Conservation (phyloP, 2,329 filamentous ascomycete species). For the Nemania sp. region DNA sequence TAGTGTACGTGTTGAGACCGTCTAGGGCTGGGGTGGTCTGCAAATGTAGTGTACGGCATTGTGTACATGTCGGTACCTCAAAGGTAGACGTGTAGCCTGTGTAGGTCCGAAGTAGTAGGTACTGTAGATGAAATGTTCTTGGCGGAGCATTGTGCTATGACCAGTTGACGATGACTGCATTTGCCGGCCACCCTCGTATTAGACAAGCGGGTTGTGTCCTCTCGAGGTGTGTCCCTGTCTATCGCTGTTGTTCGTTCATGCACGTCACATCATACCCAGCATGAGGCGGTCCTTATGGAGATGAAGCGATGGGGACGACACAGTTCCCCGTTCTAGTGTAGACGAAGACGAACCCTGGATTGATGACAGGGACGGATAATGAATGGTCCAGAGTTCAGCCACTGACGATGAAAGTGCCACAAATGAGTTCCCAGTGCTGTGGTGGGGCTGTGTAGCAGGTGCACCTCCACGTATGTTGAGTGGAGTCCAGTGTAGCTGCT, state of each 20-base stretch:
- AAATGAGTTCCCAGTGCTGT: background rate
- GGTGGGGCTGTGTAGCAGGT: conserved; percentile 3
- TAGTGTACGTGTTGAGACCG: background rate
- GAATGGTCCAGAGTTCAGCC: conserved; percentile 14
- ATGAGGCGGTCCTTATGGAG: background rate
- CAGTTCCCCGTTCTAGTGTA: no score
- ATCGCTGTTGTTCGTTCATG: conserved; percentile 8
- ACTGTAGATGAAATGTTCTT: no score
- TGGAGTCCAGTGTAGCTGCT: no score
- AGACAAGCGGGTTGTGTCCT: background rate
- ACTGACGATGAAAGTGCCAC: conserved; percentile 17
- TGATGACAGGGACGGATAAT: background rate
- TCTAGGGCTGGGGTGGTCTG: background rate
- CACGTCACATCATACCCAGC: conserved; percentile 15
- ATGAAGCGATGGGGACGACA: background rate
- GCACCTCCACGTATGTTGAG: background rate
- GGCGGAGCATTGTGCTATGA: no score
- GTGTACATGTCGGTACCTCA: no score
- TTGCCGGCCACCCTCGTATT: background rate
- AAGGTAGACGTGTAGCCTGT: no score
- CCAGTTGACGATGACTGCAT: no score
- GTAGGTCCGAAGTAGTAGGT: no score
- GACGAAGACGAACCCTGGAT: background rate
- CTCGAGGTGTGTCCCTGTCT: background rate
- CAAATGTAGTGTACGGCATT: background rate